These are phyloP conservation scores for Jamesozyma rosinii DNA, from an alignment of 805 yeast species.

Conservation along the genomic window DNA sequence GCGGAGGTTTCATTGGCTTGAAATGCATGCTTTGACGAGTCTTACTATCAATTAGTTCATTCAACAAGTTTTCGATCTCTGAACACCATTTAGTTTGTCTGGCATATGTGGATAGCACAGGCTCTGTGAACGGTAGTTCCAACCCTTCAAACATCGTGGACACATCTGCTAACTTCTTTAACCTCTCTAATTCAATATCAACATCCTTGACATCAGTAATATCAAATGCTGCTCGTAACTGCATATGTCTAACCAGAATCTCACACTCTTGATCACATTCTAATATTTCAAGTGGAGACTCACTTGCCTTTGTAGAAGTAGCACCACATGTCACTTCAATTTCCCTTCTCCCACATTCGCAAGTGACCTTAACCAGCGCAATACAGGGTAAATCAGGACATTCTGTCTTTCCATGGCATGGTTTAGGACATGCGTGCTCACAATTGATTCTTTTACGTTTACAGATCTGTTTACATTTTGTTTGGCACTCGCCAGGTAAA, in stretches of 20 bases:
- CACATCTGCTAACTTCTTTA: constrained; percentile 15
- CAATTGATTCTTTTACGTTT: constrained; percentile 44
- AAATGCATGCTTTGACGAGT: constrained; percentile 44
- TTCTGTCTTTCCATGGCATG: constrained; percentile 53
- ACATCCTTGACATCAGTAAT: constrained; percentile 7
- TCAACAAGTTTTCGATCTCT: constrained; percentile 47
- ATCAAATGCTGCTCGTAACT: constrained; percentile 56
- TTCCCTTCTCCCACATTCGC: constrained; percentile 55
- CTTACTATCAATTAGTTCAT: constrained; percentile 38
- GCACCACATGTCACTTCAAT: constrained; percentile 51
- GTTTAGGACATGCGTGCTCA: constrained; percentile 54
- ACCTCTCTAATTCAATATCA: constrained; percentile 8
- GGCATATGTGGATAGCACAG: constrained; percentile 38
- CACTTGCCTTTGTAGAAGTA: constrained; percentile 15
- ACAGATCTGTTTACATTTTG: constrained; percentile 53
- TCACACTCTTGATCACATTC: constrained; percentile 69
- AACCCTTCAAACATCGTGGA: constrained; percentile 24
- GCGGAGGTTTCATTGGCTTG: constrained; percentile 62
- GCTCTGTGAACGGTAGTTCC: constrained; percentile 37
- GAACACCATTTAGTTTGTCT: constrained; percentile 62
- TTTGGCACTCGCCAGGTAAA: constrained; percentile 47
- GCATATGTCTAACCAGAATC: constrained; percentile 47
- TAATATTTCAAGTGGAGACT: constrained; percentile 16
- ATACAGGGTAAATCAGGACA: constrained; percentile 51
- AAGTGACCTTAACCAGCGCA: constrained; percentile 41